Conservation (phyloP, 257 asterid genomes). For the Solanum sejunctum region DNA sequence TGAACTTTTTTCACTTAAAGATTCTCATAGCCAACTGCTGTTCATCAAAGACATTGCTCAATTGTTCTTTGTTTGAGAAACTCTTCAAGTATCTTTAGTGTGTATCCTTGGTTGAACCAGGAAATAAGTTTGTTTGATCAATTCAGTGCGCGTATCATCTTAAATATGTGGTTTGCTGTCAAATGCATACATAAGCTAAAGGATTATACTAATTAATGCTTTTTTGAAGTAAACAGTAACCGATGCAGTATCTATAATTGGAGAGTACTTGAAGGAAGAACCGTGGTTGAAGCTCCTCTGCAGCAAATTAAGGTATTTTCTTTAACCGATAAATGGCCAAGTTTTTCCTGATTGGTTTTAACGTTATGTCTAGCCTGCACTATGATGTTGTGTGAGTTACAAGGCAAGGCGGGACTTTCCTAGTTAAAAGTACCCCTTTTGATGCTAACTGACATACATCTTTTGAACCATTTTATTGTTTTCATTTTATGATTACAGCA, state of each 20-base stretch:
- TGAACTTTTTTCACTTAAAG: not conserved
- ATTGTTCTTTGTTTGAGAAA: not conserved
- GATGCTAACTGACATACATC: not conserved
- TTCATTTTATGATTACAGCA: constrained; percentile 27
- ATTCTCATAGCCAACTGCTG: not conserved
- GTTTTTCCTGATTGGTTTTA: not conserved
- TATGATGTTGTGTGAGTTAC: not conserved
- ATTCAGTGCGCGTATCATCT: not conserved
- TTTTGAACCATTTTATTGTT: not conserved
- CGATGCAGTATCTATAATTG: constrained; percentile 67
- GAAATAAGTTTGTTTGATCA: not conserved
- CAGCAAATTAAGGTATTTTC: constrained; percentile 48
- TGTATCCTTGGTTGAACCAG: not conserved
- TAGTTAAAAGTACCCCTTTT: not conserved
- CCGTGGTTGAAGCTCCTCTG: constrained; percentile 80
- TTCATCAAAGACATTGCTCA: not conserved
- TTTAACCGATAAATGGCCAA: not conserved
- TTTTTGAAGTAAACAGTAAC: constrained; percentile 30
- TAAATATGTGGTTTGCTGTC: not conserved
- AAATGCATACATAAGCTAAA: not conserved
- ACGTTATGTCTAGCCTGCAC: not conserved
- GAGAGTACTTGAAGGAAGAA: constrained; percentile 84
- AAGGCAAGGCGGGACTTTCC: not conserved
- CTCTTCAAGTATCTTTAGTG: not conserved
- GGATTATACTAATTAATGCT: constrained; percentile 6